Evolutionary conservation across 2,329 filamentous ascomycete species (phyloP).

Genomic region (Trichoderma endophyticum): DNA sequence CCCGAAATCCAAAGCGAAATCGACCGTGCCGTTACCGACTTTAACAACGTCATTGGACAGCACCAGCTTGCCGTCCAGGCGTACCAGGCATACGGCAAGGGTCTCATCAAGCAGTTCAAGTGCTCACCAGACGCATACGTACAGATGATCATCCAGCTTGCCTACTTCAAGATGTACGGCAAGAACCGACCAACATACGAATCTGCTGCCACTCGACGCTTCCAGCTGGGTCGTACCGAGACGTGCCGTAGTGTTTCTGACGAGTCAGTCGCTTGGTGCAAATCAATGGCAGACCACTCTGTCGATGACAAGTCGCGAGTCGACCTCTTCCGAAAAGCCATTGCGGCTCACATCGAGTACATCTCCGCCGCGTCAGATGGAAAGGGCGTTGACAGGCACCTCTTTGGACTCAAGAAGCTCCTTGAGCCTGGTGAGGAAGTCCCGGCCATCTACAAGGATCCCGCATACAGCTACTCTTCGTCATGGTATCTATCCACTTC

Average conservation of each 20-base stretch:
- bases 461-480: slow-evolving; percentile 76
- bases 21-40: slow-evolving; percentile 73
- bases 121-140: slow-evolving; percentile 97
- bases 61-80: slow-evolving; percentile 93
- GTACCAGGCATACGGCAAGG: slow-evolving; percentile 97
- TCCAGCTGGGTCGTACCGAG: slow-evolving; percentile 94
- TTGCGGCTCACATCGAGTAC: slow-evolving; percentile 83
- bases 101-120: slow-evolving; percentile 98
- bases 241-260: slow-evolving; percentile 91
- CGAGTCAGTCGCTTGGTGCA: slow-evolving; percentile 86
- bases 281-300: slow-evolving; percentile 71
- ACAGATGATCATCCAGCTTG: slow-evolving; percentile 97
- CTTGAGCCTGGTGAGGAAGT: slow-evolving; percentile 75
- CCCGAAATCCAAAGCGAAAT: slow-evolving; percentile 74
- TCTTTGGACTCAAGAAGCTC: slow-evolving; percentile 95
- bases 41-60: slow-evolving; percentile 73
- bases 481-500: slow-evolving; percentile 88
- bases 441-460: slow-evolving; percentile 82
- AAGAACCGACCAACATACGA: slow-evolving; percentile 97
- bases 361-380: slow-evolving; percentile 86
- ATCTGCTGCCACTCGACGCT: slow-evolving; percentile 88
- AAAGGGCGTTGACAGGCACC: slow-evolving; percentile 89
- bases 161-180: slow-evolving; percentile 99
- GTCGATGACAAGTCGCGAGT: slow-evolving; percentile 63
- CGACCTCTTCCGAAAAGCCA: slow-evolving; percentile 75